These are phyloP conservation scores for Rauvolfia tetraphylla DNA, from an alignment of 257 asterid genomes.

Conservation along the genomic window DNA sequence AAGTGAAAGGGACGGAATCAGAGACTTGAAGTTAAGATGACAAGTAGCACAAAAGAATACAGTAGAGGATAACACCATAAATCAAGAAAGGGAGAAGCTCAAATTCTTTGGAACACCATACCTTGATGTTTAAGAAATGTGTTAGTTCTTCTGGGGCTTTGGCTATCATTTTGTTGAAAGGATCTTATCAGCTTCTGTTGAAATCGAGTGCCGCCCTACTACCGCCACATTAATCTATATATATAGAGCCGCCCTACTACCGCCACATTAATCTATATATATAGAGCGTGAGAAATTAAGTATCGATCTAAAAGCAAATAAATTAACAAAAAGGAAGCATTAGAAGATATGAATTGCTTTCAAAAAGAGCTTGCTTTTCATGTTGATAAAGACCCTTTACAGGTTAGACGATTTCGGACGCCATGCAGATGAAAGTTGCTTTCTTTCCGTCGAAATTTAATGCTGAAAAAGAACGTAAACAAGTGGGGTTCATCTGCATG, in stretches of 20 bases:
- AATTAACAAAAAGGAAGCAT: conserved; percentile 14
- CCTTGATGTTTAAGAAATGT: conserved; percentile 4
- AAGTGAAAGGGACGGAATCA: too few relatives aligned
- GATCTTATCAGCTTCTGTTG: background rate
- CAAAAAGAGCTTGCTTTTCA: conserved; percentile 15
- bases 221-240: background rate
- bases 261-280: background rate
- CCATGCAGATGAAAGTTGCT: conserved; percentile 24
- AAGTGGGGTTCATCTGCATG: conserved; percentile 9
- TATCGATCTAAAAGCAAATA: background rate
- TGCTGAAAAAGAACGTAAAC: conserved; percentile 22
- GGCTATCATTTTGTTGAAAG: conserved; percentile 6
- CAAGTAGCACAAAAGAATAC: too few relatives aligned
- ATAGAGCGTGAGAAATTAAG: conserved; percentile 10
- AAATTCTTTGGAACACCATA: background rate
- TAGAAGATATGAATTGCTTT: conserved; percentile 24
- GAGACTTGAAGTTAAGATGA: too few relatives aligned
- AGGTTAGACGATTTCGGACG: conserved; percentile 11
- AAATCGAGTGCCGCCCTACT: background rate
- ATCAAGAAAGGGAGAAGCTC: background rate
- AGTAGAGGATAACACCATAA: too few relatives aligned
- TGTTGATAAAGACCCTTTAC: conserved; percentile 27
- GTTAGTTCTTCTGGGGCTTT: background rate
- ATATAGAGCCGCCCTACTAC: background rate
- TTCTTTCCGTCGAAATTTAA: conserved; percentile 30